phyloP scores from a whole-genome alignment of 805 yeast species.

The Lipomyces yamadae region DNA sequence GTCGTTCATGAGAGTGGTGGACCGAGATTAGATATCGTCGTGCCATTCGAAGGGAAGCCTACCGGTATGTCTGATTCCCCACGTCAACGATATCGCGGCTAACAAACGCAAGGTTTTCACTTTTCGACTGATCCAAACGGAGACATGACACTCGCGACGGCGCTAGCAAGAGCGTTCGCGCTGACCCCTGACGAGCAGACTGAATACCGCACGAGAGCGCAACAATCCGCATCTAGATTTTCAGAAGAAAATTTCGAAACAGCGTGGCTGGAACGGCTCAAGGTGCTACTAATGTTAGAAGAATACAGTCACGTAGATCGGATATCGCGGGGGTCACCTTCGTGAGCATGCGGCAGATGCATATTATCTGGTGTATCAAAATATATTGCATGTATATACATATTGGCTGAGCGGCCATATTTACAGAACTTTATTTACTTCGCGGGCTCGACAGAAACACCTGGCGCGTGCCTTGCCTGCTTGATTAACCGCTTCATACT shows the following conservation, averaged over 20 bases:
- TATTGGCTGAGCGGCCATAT: not conserved
- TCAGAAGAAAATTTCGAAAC: conserved; percentile 62
- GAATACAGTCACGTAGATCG: conserved; percentile 27
- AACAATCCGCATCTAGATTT: conserved; percentile 54
- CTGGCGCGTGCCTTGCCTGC: not conserved
- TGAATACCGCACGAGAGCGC: conserved; percentile 53
- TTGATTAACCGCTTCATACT: not conserved
- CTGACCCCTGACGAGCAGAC: conserved; percentile 48
- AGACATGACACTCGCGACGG: conserved; percentile 49
- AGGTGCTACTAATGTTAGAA: conserved; percentile 31
- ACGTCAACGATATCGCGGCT: not conserved
- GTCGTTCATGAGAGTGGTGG: conserved; percentile 95
- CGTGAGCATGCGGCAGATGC: conserved; percentile 8
- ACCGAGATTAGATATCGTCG: conserved; percentile 84
- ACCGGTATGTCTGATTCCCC: conserved; percentile 49
- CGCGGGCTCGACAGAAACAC: not conserved
- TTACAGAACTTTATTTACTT: not conserved
- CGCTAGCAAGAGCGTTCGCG: conserved; percentile 53
- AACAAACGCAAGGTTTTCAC: conserved; percentile 59
- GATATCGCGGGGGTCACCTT: conserved; percentile 24
- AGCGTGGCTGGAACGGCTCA: conserved; percentile 53
- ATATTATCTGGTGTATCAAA: not conserved
- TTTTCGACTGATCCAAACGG: conserved; percentile 73
- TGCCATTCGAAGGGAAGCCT: conserved; percentile 52
- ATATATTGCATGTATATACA: not conserved